Percentiles rank a stretch among this genome's conserved stretches.
Conservation (phyloP, 768 basidiomycete genomes). For the Guyanaporus albipodus region DNA sequence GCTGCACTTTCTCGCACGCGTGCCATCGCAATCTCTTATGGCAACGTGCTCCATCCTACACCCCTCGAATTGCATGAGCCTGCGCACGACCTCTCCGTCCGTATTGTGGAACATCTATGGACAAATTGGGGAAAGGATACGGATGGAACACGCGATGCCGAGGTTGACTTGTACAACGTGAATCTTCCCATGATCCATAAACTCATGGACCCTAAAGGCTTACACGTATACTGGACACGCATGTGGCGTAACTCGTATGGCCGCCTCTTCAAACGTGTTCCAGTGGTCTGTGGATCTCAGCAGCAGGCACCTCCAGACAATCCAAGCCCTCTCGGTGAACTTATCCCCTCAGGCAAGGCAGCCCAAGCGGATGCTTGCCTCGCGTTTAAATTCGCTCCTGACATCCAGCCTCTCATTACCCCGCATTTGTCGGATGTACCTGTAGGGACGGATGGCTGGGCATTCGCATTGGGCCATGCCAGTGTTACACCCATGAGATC, state of each 20-base stretch:
- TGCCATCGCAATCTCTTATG: constrained; percentile 87
- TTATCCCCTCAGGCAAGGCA: background rate
- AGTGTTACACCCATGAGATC: constrained; percentile 79
- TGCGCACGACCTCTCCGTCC: constrained; percentile 65
- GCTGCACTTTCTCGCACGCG: constrained; percentile 66
- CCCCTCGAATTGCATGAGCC: constrained; percentile 56
- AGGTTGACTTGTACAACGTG: constrained; percentile 80
- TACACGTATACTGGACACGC: constrained; percentile 73
- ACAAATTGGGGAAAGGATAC: constrained; percentile 77
- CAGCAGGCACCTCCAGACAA: constrained; percentile 36
- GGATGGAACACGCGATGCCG: constrained; percentile 50
- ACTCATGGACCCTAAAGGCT: constrained; percentile 53
- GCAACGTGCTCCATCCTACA: constrained; percentile 68
- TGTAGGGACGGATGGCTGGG: constrained; percentile 80
- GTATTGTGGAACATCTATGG: constrained; percentile 75
- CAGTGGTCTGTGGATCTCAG: constrained; percentile 17
- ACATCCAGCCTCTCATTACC: constrained; percentile 63
- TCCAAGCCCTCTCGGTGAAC: constrained; percentile 36
- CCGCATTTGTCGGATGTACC: constrained; percentile 60
- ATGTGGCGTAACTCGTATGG: constrained; percentile 88
- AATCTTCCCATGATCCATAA: constrained; percentile 81
- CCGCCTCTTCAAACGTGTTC: constrained; percentile 62
- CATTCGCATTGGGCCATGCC: constrained; percentile 61
- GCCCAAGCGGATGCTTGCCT: constrained; percentile 36
- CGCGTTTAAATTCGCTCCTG: constrained; percentile 72